Evolutionary conservation across 1,139 yeast genomes (phyloP), one percentile per base, ranked within the genome.

Genomic region (Candida albicans): DNA sequence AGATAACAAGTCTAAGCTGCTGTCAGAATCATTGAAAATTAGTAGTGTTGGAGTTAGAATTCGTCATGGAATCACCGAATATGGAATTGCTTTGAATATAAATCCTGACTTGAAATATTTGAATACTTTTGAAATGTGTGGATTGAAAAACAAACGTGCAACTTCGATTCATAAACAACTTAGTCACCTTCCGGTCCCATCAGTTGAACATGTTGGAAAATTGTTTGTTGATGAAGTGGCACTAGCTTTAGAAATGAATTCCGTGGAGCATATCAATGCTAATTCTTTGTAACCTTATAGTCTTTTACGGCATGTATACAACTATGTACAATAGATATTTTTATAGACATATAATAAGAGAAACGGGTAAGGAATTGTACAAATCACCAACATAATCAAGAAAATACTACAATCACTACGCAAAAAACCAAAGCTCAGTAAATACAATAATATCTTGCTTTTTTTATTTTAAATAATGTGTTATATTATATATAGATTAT

Each of bases 21-120:
- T 18, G 22, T 18, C 22, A 18, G 22, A 18, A 18, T 18, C 22
- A n/a, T 62, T 73, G 40, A 95, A 95, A 59, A 84, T 95, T 33
- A 93, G 96, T 0, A 88, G 97, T 13, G 80, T 95, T 9, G 99
- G 99, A 0, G 79, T 93, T 40, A 90, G 90, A 56, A 84, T 93
- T 14, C 84, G 90, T 50, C 70, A 96, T 47, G 84, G 88, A 12
- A 77, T 95, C 34, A 88, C 98, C 0, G 82, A 95, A 1, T 96
- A 90, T 64, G 99, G 99, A 0, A 73, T 91, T 11, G 89, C 95
- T 0, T 74, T 95, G 39, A 95, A 95, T 58, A 83, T 88, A 2
- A 54, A 59, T 32, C 91, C 96, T 0, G 89, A 90, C 52, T 71
- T 89, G 43, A 73, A 77, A 37, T 87, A 76, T 65, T 77, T 91